Percentiles rank a stretch among this genome's conserved stretches.
Conservation (phyloP, 495 filamentous ascomycete genomes). For the Neurospora sublineolata region DNA sequence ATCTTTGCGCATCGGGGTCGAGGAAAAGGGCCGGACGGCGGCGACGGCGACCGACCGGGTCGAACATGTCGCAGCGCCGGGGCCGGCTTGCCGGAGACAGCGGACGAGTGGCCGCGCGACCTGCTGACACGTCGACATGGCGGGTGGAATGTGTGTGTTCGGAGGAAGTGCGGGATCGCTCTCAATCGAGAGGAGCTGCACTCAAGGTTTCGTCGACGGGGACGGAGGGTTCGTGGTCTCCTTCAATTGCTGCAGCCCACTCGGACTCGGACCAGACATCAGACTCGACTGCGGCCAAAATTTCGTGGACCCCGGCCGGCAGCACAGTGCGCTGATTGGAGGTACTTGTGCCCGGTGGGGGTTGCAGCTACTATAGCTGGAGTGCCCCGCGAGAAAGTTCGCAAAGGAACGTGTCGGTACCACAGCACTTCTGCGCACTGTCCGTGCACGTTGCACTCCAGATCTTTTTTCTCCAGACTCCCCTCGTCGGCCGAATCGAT, state of each 20-base stretch:
- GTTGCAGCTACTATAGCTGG: not conserved
- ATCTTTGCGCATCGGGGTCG: slow-evolving; percentile 26
- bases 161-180: not conserved
- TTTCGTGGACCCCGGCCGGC: slow-evolving; percentile 9
- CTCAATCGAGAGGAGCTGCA: slow-evolving; percentile 12
- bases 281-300: slow-evolving; percentile 3
- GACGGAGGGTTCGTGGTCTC: not conserved
- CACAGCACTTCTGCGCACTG: not conserved
- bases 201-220: not conserved
- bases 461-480: slow-evolving; percentile 17
- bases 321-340: slow-evolving; percentile 1
- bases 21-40: slow-evolving; percentile 37
- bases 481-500: not conserved
- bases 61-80: slow-evolving; percentile 19
- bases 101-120: slow-evolving; percentile 54
- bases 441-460: slow-evolving; percentile 15
- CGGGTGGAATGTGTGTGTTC: not conserved
- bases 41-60: slow-evolving; percentile 23
- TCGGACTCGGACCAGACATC: not conserved
- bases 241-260: not conserved
- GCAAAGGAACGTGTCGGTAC: not conserved
- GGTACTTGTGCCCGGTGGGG: not conserved
- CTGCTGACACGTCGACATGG: slow-evolving; percentile 60
- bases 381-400: not conserved
- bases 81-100: slow-evolving; percentile 42